Conservation (phyloP, 805 yeast species). For the Cyberlindnera galapagoensis region DNA sequence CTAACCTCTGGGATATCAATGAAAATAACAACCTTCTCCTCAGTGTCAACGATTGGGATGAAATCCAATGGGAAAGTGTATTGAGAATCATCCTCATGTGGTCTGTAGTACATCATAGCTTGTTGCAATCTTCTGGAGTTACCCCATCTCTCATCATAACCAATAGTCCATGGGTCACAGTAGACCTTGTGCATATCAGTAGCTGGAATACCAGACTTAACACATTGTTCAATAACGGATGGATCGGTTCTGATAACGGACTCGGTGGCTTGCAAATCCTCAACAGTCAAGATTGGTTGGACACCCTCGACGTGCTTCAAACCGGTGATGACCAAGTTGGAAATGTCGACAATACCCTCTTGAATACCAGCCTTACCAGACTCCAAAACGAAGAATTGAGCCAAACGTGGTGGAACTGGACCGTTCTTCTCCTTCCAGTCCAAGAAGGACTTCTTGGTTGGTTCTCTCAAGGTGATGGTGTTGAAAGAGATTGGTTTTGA, state of each 20-base stretch:
- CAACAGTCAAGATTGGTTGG: constrained; percentile 71
- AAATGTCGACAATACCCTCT: constrained; percentile 65
- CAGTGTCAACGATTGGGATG: constrained; percentile 77
- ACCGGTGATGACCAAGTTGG: constrained; percentile 39
- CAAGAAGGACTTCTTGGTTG: constrained; percentile 54
- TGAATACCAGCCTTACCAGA: constrained; percentile 54
- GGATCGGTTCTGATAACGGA: constrained; percentile 64
- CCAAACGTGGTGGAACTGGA: constrained; percentile 61
- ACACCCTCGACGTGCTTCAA: constrained; percentile 48
- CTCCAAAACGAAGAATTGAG: constrained; percentile 57
- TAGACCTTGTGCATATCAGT: constrained; percentile 40
- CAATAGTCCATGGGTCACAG: constrained; percentile 69
- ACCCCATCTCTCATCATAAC: constrained; percentile 76
- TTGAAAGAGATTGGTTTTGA: constrained; percentile 49
- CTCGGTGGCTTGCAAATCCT: constrained; percentile 59
- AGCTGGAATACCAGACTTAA: constrained; percentile 59
- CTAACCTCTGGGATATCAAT: constrained; percentile 74
- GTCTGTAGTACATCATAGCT: constrained; percentile 73
- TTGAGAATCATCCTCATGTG: constrained; percentile 70
- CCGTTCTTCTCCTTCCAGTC: constrained; percentile 60
- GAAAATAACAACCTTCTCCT: constrained; percentile 57
- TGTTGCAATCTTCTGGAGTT: constrained; percentile 69
- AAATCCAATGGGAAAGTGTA: constrained; percentile 67
- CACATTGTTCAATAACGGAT: constrained; percentile 65
- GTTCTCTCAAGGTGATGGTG: constrained; percentile 67